Percentiles rank a stretch among this genome's conserved stretches.
phyloP scores from a whole-genome alignment of 2,329 filamentous ascomycete genomes.

The Fusarium cyanostomum region DNA sequence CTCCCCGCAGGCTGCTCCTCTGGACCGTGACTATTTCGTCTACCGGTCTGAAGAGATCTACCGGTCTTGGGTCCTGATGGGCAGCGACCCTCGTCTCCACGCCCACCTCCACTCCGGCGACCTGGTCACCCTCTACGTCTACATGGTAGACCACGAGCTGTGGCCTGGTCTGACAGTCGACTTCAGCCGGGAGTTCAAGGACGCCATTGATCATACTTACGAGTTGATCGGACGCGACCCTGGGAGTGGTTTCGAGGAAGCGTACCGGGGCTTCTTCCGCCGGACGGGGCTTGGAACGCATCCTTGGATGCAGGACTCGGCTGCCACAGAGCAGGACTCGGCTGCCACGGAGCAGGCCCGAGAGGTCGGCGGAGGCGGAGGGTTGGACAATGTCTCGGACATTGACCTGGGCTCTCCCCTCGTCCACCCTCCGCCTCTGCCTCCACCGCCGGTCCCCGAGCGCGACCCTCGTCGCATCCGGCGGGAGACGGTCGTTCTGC shows the following conservation, averaged over 20 bases:
- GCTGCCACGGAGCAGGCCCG: not conserved
- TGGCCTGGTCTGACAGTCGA: not conserved
- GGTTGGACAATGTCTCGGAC: not conserved
- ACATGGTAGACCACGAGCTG: constrained; percentile 1
- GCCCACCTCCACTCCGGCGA: not conserved
- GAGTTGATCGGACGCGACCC: not conserved
- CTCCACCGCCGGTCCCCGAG: not conserved
- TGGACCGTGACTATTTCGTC: constrained; percentile 24
- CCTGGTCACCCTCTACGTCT: constrained; percentile 11
- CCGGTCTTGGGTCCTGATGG: constrained; percentile 29
- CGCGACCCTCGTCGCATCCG: not conserved
- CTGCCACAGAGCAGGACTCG: not conserved
- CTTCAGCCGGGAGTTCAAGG: not conserved
- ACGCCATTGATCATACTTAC: not conserved
- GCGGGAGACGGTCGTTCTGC: not conserved
- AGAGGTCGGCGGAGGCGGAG: not conserved
- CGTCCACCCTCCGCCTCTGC: not conserved
- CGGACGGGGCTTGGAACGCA: constrained; percentile 5
- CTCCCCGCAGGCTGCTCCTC: not conserved
- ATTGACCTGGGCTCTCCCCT: not conserved
- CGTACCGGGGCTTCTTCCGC: not conserved
- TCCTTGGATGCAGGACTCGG: not conserved
- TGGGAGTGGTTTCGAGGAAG: not conserved
- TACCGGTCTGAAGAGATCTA: constrained; percentile 42
- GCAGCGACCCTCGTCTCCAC: not conserved